These are phyloP conservation scores for Wickerhamomyces sydowiorum DNA, from an alignment of 805 yeast genomes.

Conservation along the genomic window DNA sequence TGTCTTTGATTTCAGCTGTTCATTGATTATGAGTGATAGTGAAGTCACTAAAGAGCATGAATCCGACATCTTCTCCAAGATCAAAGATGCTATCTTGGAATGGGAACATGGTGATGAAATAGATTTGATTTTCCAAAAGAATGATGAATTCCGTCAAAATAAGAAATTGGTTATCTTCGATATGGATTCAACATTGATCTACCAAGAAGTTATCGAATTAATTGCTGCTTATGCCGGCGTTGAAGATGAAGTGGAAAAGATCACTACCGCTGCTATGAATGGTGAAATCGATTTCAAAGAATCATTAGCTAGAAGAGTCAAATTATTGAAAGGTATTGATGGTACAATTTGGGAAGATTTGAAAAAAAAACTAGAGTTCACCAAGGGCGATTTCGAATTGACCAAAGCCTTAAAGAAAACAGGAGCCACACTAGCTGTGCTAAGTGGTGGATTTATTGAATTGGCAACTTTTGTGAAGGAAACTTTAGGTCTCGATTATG, in stretches of 20 bases:
- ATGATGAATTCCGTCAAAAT: slow-evolving; percentile 26
- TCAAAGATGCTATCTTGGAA: slow-evolving; percentile 9
- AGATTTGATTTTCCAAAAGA: slow-evolving; percentile 39
- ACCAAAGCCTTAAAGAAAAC: slow-evolving; percentile 51
- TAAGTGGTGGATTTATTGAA: slow-evolving; percentile 93
- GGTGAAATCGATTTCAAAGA: slow-evolving; percentile 91
- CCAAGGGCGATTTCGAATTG: slow-evolving; percentile 82
- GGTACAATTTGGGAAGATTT: slow-evolving; percentile 75
- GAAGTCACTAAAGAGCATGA: slow-evolving; percentile 11
- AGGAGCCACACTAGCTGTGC: slow-evolving; percentile 75
- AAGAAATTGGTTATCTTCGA: slow-evolving; percentile 77
- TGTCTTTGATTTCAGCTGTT: slow-evolving; percentile 32
- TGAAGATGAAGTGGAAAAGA: slow-evolving; percentile 78
- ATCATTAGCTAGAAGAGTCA: slow-evolving; percentile 70
- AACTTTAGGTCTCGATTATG: slow-evolving; percentile 72
- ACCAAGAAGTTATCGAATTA: slow-evolving; percentile 94
- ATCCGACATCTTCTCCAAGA: slow-evolving; percentile 7
- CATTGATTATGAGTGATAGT: slow-evolving; percentile 12
- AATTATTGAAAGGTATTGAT: slow-evolving; percentile 76
- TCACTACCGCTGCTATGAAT: slow-evolving; percentile 94
- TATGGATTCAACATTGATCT: slow-evolving; percentile 95
- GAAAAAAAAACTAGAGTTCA: slow-evolving; percentile 60
- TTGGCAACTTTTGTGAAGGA: slow-evolving; percentile 72
- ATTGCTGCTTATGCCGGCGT: slow-evolving; percentile 94
- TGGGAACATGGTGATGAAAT: slow-evolving; percentile 21